A percentile compares a stretch with the other conserved stretches of the same genome.
Conservation (phyloP, 2,329 filamentous ascomycete species). For the Xylaria sp. region DNA sequence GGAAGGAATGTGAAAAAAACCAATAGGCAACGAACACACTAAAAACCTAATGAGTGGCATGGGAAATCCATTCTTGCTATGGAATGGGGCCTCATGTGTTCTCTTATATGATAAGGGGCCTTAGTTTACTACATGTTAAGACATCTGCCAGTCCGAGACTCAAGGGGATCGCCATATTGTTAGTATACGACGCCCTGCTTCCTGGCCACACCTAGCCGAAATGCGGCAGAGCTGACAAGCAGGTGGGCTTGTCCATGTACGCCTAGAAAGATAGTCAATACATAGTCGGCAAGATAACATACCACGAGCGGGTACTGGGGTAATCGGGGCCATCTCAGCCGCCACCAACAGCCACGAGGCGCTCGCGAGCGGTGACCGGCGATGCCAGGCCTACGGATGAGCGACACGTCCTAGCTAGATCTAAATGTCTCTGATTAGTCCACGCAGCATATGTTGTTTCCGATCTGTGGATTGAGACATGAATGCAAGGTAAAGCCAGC, state of each 20-base stretch:
- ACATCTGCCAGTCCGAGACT: conserved; percentile 17
- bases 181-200: neutral
- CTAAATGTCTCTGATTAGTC: neutral
- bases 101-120: too few species aligned
- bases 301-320: neutral
- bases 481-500: conserved; percentile 9
- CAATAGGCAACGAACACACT: conserved; percentile 18
- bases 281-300: neutral
- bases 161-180: neutral
- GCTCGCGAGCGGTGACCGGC: neutral
- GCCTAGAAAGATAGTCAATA: neutral
- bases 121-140: conserved; percentile 7
- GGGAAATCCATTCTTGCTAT: neutral
- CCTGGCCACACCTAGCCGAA: neutral
- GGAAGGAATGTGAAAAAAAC: conserved; percentile 2
- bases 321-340: conserved; percentile 10
- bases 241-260: neutral
- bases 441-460: neutral
- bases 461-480: neutral
- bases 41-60: conserved; percentile 10
- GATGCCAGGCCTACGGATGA: neutral
- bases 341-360: conserved; percentile 10
- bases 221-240: neutral
- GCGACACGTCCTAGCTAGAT: conserved; percentile 1
- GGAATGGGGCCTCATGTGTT: neutral